Base-by-base conservation (phyloP, 1,284 basidiomycete genomes). In the Rhodotorula glutinis region DNA sequence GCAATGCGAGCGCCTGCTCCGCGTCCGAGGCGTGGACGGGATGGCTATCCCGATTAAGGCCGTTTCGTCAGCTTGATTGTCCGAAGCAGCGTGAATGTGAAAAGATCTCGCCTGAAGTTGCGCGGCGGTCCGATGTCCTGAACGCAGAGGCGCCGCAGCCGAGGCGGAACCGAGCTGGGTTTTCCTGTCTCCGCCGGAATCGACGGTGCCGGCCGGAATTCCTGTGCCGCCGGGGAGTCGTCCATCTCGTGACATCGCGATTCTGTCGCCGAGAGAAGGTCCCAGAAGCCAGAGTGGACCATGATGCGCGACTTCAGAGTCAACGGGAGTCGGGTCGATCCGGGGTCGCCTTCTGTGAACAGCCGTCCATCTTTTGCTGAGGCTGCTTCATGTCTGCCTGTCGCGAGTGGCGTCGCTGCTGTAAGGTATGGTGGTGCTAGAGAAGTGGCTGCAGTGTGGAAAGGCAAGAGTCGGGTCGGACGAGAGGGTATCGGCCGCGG, bases 11-110 rank as follows among this genome's bases (percentile, higher is more conserved):
- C 40, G 91, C 87, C 78, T 97, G 91, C 79, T 92, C 91, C 29
- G 87, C 90, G 79, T 95, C 91, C 65, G 91, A 93, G 25, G 94
- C 92, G 80, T 97, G 93, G 29, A 94, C 88, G 67, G 95, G 84
- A 79, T 97, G 94, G 59, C 92, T 94, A 75, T 44, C 62, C 56
- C 19, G 25, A 25, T 54, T 17, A 38, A 9, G 1, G 25, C 23
- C 0, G n/a, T 11, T 38, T 11, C 33, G 23, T 21, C n/a, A 51
- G 47, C 14, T 5, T 33, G 59, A 53, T 64, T 59, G 46, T n/a
- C n/a, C 62, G 53, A 73, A 53, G 33, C 63, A 11, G 41, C 29
- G 40, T 58, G 63, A 56, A 52, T 63, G 65, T 27, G 47, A 57
- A 60, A 27, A 38, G 41, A 60, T 85, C 90, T 79, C 81, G 93